A percentile compares a stretch with the other conserved stretches of the same genome.
Conservation (phyloP, 2,329 filamentous ascomycete genomes). For the Penicillium nordicum region DNA sequence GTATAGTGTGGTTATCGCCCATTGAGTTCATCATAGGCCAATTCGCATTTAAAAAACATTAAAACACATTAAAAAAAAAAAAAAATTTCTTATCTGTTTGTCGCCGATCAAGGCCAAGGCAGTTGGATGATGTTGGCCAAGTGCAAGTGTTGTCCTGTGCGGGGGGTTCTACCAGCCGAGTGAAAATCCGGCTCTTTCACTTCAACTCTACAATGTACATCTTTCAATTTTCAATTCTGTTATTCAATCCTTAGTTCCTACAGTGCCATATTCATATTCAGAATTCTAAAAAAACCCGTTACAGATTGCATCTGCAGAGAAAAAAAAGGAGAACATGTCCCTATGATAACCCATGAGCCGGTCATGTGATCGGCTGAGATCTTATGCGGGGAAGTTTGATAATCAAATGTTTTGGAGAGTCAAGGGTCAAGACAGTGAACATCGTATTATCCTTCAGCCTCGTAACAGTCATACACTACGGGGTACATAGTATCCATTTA, state of each 20-base stretch:
- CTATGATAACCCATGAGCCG: background rate
- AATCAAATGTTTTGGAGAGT: background rate
- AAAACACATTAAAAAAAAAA: background rate
- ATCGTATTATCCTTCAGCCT: background rate
- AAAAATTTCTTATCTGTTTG: background rate
- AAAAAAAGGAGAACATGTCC: background rate
- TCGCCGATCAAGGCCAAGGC: background rate
- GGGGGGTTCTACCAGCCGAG: background rate
- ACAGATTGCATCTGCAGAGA: background rate
- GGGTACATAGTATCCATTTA: background rate
- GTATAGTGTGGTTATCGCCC: constrained; percentile 23
- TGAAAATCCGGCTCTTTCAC: too few relatives aligned
- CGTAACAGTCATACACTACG: too few relatives aligned
- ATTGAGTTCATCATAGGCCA: background rate
- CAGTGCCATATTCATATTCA: too few relatives aligned
- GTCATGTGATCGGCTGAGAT: constrained; percentile 14
- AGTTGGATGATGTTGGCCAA: background rate
- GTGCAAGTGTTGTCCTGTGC: background rate
- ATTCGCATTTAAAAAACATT: background rate
- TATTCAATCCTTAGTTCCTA: background rate
- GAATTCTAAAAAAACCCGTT: background rate
- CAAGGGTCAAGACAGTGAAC: too few relatives aligned
- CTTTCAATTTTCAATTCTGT: background rate
- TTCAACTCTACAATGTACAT: background rate
- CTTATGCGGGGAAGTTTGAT: background rate